Conservation (phyloP, 495 filamentous ascomycete genomes). For the Amphirosellinia nigrospora region DNA sequence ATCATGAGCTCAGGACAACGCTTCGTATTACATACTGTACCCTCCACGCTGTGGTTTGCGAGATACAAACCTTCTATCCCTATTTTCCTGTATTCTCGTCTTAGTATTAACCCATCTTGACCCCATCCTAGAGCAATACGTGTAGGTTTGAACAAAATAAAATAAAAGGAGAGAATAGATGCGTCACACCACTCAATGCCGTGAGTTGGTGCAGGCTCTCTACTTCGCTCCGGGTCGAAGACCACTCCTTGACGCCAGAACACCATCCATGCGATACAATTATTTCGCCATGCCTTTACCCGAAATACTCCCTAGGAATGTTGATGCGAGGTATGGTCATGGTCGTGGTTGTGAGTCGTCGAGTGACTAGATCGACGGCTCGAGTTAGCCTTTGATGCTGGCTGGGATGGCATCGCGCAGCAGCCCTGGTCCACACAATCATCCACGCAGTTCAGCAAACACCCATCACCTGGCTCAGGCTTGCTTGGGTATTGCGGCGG, state of each 20-base stretch:
- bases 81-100: constrained; percentile 5
- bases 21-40: constrained; percentile 19
- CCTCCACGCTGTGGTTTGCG: neutral
- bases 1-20: constrained; percentile 3
- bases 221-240: neutral
- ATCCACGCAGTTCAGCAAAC: constrained; percentile 86
- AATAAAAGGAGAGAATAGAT: neutral
- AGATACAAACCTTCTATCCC: constrained; percentile 9
- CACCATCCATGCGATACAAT: constrained; percentile 20
- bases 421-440: constrained; percentile 78
- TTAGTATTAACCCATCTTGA: neutral
- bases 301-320: constrained; percentile 26
- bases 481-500: constrained; percentile 47
- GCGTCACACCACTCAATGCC: constrained; percentile 3
- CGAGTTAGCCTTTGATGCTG: constrained; percentile 37
- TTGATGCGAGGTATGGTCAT: constrained; percentile 27
- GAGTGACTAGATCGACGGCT: constrained; percentile 37
- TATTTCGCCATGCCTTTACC: neutral
- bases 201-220: constrained; percentile 9
- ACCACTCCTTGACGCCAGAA: neutral
- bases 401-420: constrained; percentile 52
- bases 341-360: constrained; percentile 27
- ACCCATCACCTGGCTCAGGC: constrained; percentile 65
- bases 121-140: constrained; percentile 1
- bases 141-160: neutral